Percentiles rank a stretch among this genome's conserved stretches.
Evolutionary conservation across 345 rosid species (phyloP).

Genomic region (Eutrema yunnanense): DNA sequence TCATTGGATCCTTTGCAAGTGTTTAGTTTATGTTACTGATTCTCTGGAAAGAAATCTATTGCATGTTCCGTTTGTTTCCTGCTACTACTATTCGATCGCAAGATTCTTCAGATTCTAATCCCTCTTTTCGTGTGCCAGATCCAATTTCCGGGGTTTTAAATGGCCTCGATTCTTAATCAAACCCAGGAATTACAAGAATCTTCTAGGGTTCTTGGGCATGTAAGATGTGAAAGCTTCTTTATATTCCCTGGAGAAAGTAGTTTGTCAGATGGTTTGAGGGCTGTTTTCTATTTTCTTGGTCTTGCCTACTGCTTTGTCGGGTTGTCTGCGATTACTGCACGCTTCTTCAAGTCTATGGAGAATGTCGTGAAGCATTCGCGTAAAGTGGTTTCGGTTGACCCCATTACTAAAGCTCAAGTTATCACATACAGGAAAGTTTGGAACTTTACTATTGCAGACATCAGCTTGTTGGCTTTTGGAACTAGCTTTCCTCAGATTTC

Average conservation of each 20-base stretch:
- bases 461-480: slow-evolving; percentile 82
- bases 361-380: slow-evolving; percentile 84
- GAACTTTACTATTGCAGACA: slow-evolving; percentile 89
- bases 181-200: slow-evolving; percentile 14
- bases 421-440: slow-evolving; percentile 69
- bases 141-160: neutral
- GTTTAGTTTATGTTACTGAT: neutral
- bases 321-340: slow-evolving; percentile 73
- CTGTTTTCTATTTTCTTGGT: slow-evolving; percentile 50
- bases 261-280: slow-evolving; percentile 44
- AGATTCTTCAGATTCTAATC: neutral
- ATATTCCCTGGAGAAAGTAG: slow-evolving; percentile 48
- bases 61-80: neutral
- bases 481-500: slow-evolving; percentile 98
- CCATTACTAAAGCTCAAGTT: slow-evolving; percentile 40
- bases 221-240: slow-evolving; percentile 53
- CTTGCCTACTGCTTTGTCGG: slow-evolving; percentile 90
- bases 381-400: slow-evolving; percentile 62
- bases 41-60: neutral
- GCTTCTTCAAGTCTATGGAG: slow-evolving; percentile 90
- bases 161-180: slow-evolving; percentile 34
- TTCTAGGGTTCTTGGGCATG: slow-evolving; percentile 24
- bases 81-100: neutral
- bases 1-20: neutral
- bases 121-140: slow-evolving; percentile 26